phyloP scores from a whole-genome alignment of 805 yeast genomes.

The Hermanozyma aechmeae region DNA sequence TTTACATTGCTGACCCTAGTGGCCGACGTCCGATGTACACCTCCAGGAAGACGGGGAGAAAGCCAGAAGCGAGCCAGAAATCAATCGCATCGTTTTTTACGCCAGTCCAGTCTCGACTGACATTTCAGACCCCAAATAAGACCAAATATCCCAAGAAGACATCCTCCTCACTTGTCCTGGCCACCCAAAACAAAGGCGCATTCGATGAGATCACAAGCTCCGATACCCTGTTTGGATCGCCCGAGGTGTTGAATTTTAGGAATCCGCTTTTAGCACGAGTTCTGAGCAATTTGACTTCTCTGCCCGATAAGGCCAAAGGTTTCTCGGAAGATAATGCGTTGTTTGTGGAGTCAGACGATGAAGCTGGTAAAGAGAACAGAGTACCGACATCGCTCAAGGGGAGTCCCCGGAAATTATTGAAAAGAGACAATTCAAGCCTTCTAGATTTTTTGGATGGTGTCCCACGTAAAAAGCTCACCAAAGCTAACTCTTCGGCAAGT shows the following conservation, averaged over 20 bases:
- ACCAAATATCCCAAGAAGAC: too few species aligned
- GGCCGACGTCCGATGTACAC: too few species aligned
- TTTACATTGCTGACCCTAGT: too few species aligned
- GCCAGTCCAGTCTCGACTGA: too few species aligned
- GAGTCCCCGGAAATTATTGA: slow-evolving; percentile 10
- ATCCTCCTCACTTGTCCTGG: too few species aligned
- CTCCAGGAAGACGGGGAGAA: too few species aligned
- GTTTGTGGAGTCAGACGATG: slow-evolving; percentile 4
- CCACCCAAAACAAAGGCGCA: too few species aligned
- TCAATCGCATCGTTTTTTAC: too few species aligned
- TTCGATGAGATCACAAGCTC: too few species aligned
- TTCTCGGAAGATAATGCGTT: slow-evolving; percentile 2
- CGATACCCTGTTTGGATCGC: slow-evolving; percentile 30
- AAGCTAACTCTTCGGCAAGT: neutral
- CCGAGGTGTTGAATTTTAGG: slow-evolving; percentile 28
- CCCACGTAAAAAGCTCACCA: neutral
- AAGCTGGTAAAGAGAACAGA: slow-evolving; percentile 6
- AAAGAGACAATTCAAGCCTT: slow-evolving; percentile 10
- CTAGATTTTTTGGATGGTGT: slow-evolving; percentile 13
- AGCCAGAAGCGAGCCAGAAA: too few species aligned
- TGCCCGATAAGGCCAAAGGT: slow-evolving; percentile 4
- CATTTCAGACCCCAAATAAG: too few species aligned
- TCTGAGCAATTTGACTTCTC: slow-evolving; percentile 7
- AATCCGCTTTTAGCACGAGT: slow-evolving; percentile 17
- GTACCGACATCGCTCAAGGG: slow-evolving; percentile 4